Evolutionary conservation across 768 basidiomycete genomes (phyloP), one percentile per base, ranked within the genome.

Genomic region (Rhizopogon vulgaris): DNA sequence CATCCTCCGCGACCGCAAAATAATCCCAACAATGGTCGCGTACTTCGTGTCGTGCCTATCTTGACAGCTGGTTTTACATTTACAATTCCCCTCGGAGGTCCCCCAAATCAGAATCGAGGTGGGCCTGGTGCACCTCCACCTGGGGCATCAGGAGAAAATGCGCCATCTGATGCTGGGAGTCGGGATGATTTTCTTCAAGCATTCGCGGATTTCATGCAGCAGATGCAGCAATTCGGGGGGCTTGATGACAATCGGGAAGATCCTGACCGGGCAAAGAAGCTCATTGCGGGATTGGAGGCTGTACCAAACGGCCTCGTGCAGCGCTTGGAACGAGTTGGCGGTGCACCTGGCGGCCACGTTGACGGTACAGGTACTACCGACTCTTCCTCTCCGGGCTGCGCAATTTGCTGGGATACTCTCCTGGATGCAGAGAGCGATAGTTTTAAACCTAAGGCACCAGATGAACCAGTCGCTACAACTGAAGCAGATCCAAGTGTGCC

Each of bases 401-500:
- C 87, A 2, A 79, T 90, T 41, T 90, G 87, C 62, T 89, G 85
- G 85, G 87, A 90, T 58, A 71, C 70, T 30, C 60, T 89, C 17
- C 65, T 90, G 49, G 74, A 78, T 41, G 59, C 58, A 58, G 72
- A 60, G 72, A 78, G 52, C 63, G 78, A 67, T 36, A 62, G 60
- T 7, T 71, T 57, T 36, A 55, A n/a, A 8, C 46, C 55, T 15
- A 60, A 49, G 3, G 56, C 60, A 1, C 18, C 51, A 38, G 49
- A 47, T 3, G 65, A 41, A 41, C 39, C 42, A 17, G 56, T 15
- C 2, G 0, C 56, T 40, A 48, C 14, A 25, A 6, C 34, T 5
- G 60, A 52, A 12, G 27, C 47, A 38, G 52, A 43, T 17, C 36
- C 47, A 38, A 52, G 43, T 18, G 15, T 60, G 34, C 38, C 57